phyloP scores from a whole-genome alignment of 2,329 filamentous ascomycete species.

The Dryadomyces quercivorus region DNA sequence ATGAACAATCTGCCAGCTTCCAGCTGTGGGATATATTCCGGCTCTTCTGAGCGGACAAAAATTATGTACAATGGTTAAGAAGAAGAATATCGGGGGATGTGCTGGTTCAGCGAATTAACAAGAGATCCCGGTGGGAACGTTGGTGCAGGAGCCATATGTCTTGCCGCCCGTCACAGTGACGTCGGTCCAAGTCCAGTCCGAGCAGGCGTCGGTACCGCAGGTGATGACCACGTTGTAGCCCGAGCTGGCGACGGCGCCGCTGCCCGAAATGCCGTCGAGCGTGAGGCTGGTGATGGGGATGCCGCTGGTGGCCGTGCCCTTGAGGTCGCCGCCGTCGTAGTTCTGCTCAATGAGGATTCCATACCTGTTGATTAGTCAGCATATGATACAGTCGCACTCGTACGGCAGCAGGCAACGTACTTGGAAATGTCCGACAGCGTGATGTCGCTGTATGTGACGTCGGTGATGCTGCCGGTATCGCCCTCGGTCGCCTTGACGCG shows the following conservation, averaged over 20 bases:
- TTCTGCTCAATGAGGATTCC: constrained; percentile 48
- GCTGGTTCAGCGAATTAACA: background rate
- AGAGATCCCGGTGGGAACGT: constrained; percentile 6
- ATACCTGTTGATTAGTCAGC: too few relatives aligned
- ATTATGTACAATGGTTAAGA: background rate
- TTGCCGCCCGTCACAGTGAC: constrained; percentile 25
- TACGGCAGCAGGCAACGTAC: too few relatives aligned
- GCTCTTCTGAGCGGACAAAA: background rate
- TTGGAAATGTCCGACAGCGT: constrained; percentile 33
- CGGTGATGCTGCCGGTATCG: constrained; percentile 36
- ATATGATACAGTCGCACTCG: too few relatives aligned
- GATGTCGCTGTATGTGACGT: constrained; percentile 41
- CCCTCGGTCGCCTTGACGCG: constrained; percentile 45
- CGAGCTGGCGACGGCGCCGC: constrained; percentile 17
- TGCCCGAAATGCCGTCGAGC: constrained; percentile 31
- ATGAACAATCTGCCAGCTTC: too few relatives aligned
- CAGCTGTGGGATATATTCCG: too few relatives aligned
- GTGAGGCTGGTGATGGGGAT: constrained; percentile 32
- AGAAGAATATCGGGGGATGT: too few relatives aligned
- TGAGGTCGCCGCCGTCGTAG: constrained; percentile 34
- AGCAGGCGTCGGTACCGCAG: constrained; percentile 24
- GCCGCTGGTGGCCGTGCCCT: constrained; percentile 18
- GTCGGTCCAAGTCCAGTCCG: constrained; percentile 22
- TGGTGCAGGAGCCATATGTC: constrained; percentile 7
- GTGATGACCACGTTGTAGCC: constrained; percentile 23